These are phyloP conservation scores for Groenewaldozyma tartarivorans DNA, from an alignment of 805 yeast species.

Conservation along the genomic window DNA sequence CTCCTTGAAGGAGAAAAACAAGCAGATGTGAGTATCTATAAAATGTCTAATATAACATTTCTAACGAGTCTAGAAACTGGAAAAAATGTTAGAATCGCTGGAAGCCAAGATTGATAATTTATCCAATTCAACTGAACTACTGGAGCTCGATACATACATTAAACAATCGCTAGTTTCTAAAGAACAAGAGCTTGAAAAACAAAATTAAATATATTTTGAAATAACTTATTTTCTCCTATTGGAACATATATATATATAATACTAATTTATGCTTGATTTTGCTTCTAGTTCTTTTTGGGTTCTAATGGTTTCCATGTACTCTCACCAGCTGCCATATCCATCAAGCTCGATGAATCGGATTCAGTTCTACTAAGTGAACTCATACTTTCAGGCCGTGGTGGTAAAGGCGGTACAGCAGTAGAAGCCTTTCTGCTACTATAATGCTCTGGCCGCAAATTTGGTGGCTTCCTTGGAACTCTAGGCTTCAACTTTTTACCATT, in stretches of 20 bases:
- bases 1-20: conserved; percentile 62
- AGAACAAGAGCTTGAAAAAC: too few relatives aligned
- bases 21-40: conserved; percentile 42
- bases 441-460: conserved; percentile 3
- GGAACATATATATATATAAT: neutral
- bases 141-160: too few relatives aligned
- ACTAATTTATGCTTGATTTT: neutral
- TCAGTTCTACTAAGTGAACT: neutral
- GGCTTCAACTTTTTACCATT: neutral
- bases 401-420: conserved; percentile 2
- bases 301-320: conserved; percentile 4
- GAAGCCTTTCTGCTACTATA: neutral
- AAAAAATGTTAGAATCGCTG: conserved; percentile 52
- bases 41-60: neutral
- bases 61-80: conserved; percentile 34
- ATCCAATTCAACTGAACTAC: conserved; percentile 22
- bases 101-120: conserved; percentile 57
- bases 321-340: conserved; percentile 1
- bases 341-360: conserved; percentile 2
- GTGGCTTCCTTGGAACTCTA: conserved; percentile 10
- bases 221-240: too few relatives aligned
- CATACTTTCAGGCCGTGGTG: conserved; percentile 3
- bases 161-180: too few relatives aligned
- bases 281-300: conserved; percentile 1
- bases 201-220: too few relatives aligned